Percentiles rank a stretch among this genome's conserved stretches.
These are phyloP conservation scores for Talaromyces verruculosus DNA, from an alignment of 2,329 filamentous ascomycete genomes.

Conservation along the genomic window DNA sequence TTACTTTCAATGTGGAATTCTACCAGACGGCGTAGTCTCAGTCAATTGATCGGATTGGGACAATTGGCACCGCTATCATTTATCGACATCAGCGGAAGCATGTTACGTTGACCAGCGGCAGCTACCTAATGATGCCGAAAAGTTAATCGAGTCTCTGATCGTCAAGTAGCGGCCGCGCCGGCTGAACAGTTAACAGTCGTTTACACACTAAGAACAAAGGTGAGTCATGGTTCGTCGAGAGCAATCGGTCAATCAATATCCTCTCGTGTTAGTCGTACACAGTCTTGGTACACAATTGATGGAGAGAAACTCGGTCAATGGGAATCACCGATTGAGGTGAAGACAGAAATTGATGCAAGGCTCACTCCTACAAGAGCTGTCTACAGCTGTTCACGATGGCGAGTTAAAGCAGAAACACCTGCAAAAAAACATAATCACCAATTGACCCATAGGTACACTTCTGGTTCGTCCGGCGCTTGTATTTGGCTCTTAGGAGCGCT, in stretches of 20 bases:
- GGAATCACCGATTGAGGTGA: neutral
- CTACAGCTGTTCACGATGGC: slow-evolving; percentile 58
- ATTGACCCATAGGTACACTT: neutral
- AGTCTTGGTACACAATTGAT: neutral
- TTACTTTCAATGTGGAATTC: neutral
- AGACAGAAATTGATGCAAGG: slow-evolving; percentile 32
- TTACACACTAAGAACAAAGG: neutral
- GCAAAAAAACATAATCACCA: slow-evolving; percentile 49
- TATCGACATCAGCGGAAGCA: slow-evolving; percentile 32
- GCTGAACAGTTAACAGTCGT: neutral
- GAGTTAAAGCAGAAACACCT: slow-evolving; percentile 61
- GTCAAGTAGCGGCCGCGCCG: slow-evolving; percentile 3
- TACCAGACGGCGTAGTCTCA: neutral
- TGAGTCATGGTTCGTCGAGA: neutral
- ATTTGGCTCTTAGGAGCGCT: slow-evolving; percentile 6
- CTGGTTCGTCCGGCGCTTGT: slow-evolving; percentile 1
- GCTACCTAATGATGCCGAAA: slow-evolving; percentile 46
- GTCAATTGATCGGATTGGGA: neutral
- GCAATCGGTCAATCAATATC: neutral
- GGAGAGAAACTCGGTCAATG: neutral
- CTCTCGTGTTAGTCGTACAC: neutral
- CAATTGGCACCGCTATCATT: neutral
- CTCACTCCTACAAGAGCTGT: slow-evolving; percentile 61
- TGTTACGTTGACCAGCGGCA: slow-evolving; percentile 44
- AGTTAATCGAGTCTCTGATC: slow-evolving; percentile 44